Percentiles rank a stretch among this genome's conserved stretches.
Conservation (phyloP, 1,139 yeast species). For the Yamadazyma membranifaciens region DNA sequence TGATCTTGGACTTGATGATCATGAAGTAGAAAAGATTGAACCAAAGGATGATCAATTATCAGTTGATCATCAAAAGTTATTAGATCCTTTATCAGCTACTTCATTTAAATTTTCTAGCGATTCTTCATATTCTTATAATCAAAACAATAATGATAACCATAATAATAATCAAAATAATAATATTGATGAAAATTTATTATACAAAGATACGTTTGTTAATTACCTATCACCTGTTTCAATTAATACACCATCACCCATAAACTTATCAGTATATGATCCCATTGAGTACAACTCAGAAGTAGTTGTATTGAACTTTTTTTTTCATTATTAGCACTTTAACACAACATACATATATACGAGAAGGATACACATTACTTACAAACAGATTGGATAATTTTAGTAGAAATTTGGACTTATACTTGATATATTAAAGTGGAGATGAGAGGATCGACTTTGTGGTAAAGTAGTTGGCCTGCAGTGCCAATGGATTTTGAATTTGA, state of each 20-base stretch:
- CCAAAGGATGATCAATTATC: too few relatives aligned
- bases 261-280: slow-evolving; percentile 31
- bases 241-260: slow-evolving; percentile 45
- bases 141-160: too few relatives aligned
- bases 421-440: too few relatives aligned
- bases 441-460: slow-evolving; percentile 4
- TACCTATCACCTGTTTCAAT: slow-evolving; percentile 48
- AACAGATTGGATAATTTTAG: slow-evolving; percentile 5
- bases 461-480: slow-evolving; percentile 18
- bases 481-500: slow-evolving; percentile 16
- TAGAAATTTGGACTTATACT: too few relatives aligned
- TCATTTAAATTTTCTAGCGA: not conserved
- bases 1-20: not conserved
- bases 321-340: too few relatives aligned
- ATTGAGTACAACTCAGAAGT: slow-evolving; percentile 53
- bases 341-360: too few relatives aligned
- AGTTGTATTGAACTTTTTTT: slow-evolving; percentile 28
- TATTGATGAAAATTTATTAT: slow-evolving; percentile 2
- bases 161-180: slow-evolving; percentile 1
- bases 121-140: not conserved
- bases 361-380: slow-evolving; percentile 1
- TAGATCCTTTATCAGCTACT: too few relatives aligned
- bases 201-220: slow-evolving; percentile 13
- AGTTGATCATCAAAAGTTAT: too few relatives aligned
- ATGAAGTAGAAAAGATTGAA: not conserved